Evolutionary conservation across 306 rosid genomes (phyloP).

Genomic region (Aeschynomene evenia): DNA sequence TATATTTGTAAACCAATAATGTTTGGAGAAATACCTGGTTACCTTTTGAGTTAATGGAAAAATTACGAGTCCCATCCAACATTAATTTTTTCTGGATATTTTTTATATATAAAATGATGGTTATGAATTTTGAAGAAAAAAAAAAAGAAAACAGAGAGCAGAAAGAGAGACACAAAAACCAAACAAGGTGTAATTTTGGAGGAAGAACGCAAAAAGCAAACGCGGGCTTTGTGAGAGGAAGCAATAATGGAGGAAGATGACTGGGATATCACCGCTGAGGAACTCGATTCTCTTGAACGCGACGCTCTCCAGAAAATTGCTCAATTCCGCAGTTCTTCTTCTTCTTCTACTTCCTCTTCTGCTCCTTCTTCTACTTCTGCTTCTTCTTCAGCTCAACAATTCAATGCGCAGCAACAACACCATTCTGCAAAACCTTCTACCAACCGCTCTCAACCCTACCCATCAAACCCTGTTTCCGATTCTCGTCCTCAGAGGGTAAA

Average conservation of each 20-base stretch:
- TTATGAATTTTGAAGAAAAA: too few relatives aligned
- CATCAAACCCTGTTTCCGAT: conserved; percentile 27
- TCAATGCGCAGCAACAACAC: conserved; percentile 10
- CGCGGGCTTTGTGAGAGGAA: not conserved
- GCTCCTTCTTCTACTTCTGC: not conserved
- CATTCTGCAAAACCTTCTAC: conserved; percentile 15
- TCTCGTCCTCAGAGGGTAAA: conserved; percentile 43
- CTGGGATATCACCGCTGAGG: conserved; percentile 75
- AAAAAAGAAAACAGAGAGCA: not conserved
- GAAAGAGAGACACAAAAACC: not conserved
- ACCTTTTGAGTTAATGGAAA: too few relatives aligned
- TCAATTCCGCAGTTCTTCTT: conserved; percentile 45
- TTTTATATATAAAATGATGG: too few relatives aligned
- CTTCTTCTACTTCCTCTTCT: conserved; percentile 18
- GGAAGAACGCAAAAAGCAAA: not conserved
- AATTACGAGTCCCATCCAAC: too few relatives aligned
- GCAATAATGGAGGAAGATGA: conserved; percentile 52
- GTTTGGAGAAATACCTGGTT: too few relatives aligned
- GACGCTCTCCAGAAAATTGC: conserved; percentile 79
- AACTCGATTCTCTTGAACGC: conserved; percentile 81
- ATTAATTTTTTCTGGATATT: too few relatives aligned
- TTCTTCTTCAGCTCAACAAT: not conserved
- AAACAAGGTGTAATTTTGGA: not conserved
- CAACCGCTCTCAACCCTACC: conserved; percentile 14
- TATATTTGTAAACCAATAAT: too few relatives aligned